Percentiles rank a stretch among this genome's conserved stretches.
phyloP scores from a whole-genome alignment of 1,284 basidiomycete species.

The Fereydounia khargensis region DNA sequence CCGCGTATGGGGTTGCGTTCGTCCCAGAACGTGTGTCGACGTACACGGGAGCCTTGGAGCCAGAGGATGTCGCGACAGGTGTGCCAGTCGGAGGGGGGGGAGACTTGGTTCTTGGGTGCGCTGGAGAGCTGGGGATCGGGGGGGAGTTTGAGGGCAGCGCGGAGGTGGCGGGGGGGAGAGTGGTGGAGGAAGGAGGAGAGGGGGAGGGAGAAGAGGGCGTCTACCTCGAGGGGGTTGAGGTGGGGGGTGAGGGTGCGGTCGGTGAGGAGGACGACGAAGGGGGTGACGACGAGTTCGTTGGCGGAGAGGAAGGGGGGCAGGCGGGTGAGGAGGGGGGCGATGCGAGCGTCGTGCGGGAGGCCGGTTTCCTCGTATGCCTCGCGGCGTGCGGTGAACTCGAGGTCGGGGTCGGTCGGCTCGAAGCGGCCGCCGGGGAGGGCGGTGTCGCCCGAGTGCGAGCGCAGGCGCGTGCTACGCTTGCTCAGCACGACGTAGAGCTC shows the following conservation, averaged over 20 bases:
- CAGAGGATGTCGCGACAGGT: slow-evolving; percentile 47
- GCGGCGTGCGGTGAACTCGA: slow-evolving; percentile 46
- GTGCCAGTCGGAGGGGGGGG: slow-evolving; percentile 50
- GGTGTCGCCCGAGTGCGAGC: slow-evolving; percentile 50
- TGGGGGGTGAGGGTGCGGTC: slow-evolving; percentile 30
- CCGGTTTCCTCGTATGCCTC: slow-evolving; percentile 55
- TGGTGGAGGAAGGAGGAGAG: slow-evolving; percentile 38
- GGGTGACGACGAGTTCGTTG: slow-evolving; percentile 53
- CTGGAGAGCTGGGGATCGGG: slow-evolving; percentile 12
- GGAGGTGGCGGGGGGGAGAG: slow-evolving; percentile 17
- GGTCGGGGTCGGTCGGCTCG: slow-evolving; percentile 37
- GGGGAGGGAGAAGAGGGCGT: neutral
- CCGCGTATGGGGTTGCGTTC: slow-evolving; percentile 48
- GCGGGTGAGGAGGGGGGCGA: slow-evolving; percentile 41
- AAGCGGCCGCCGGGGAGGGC: slow-evolving; percentile 52
- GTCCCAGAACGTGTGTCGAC: slow-evolving; percentile 52
- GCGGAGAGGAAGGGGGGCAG: slow-evolving; percentile 47
- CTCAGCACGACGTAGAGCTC: slow-evolving; percentile 50
- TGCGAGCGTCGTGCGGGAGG: slow-evolving; percentile 26
- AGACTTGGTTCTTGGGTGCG: slow-evolving; percentile 36
- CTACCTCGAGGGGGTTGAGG: slow-evolving; percentile 7
- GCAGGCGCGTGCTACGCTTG: slow-evolving; percentile 26
- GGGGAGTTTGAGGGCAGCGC: slow-evolving; percentile 19
- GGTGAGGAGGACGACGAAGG: slow-evolving; percentile 42
- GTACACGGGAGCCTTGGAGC: slow-evolving; percentile 31